Evolutionary conservation across 164 flowering plant species (phyloP), one percentile per base, ranked within the genome.

Genomic region (Umbellularia californica): DNA sequence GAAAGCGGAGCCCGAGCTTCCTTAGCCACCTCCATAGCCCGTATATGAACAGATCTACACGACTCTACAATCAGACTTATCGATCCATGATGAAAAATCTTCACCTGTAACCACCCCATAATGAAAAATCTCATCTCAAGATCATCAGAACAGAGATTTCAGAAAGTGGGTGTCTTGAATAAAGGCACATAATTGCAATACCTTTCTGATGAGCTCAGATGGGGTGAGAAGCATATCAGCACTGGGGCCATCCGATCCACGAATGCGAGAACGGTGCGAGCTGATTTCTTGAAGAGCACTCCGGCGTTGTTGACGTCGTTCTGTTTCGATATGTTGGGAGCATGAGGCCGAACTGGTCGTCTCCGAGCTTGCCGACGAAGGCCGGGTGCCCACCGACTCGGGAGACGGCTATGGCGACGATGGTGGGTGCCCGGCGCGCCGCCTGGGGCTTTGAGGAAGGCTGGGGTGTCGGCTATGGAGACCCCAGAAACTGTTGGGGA

Each of bases 21-120:
- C 76, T 80, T 91, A 0, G 97, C 98, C 70, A 78, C 97, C 72
- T 89, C 84, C 95, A 93, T 90, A n/a, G 98, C 98, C 77, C 80
- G 79, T 52, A 93, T 5, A 75, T 95, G 98, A 0, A 97, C 95
- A 9, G 97, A 93, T 81, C 97, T 79, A 76, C 97, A 92, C 64
- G 98, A 97, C 90, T 94, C 98, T 73, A 88, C 88, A 12, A 94
- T 94, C 89, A 94, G 83, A 72, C 98, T 94, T 58, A 94, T 94
- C 1, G 98, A 94, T 68, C 98, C 98, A 58, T 89, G 92, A 72
- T 95, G 98, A 76, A 95, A 95, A 5, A 91, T 80, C 68, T 89
- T 94, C 2, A 92, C 92, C 97, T 94, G 84, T 1, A 70, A 76
- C n/a, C 22, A 13, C 5, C 23, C 58, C 20, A 52, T 11, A 52